Evolutionary conservation across 805 yeast species (phyloP).

Genomic region (Brettanomyces custersianus): DNA sequence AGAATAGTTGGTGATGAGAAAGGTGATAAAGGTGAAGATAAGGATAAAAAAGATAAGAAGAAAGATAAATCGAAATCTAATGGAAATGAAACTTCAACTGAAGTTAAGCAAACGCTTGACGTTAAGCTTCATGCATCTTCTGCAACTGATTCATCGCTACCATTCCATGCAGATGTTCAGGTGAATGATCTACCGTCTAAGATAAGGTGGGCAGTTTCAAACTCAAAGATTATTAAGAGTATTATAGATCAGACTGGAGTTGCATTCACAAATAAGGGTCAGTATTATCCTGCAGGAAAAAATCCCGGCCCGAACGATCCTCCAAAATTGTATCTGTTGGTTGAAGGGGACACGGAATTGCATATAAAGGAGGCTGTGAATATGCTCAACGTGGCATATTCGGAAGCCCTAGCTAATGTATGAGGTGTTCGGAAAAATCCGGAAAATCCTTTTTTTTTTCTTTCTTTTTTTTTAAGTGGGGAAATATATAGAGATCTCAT

Average conservation of each 20-base stretch:
- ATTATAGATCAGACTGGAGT: conserved; percentile 66
- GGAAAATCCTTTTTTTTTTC: too few relatives aligned
- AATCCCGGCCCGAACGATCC: conserved; percentile 46
- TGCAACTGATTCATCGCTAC: conserved; percentile 29
- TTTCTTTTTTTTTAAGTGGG: too few relatives aligned
- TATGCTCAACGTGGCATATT: conserved; percentile 43
- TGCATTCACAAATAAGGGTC: conserved; percentile 77
- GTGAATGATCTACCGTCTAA: conserved; percentile 81
- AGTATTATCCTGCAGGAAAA: conserved; percentile 56
- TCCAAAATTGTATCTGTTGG: conserved; percentile 65
- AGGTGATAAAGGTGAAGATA: conserved; percentile 11
- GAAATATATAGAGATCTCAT: too few relatives aligned
- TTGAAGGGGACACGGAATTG: conserved; percentile 63
- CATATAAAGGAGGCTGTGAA: conserved; percentile 53
- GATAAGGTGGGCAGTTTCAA: conserved; percentile 71
- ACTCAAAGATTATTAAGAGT: conserved; percentile 50
- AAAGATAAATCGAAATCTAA: conserved; percentile 21
- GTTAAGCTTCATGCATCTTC: not conserved
- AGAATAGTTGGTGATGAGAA: conserved; percentile 36
- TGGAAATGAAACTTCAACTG: conserved; percentile 5
- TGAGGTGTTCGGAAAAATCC: conserved; percentile 3
- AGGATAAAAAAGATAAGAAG: conserved; percentile 12
- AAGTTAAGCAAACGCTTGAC: not conserved
- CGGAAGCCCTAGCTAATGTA: conserved; percentile 33
- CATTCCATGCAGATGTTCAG: conserved; percentile 59